Conservation (phyloP, 768 basidiomycete genomes). For the Trametopsis cervina region DNA sequence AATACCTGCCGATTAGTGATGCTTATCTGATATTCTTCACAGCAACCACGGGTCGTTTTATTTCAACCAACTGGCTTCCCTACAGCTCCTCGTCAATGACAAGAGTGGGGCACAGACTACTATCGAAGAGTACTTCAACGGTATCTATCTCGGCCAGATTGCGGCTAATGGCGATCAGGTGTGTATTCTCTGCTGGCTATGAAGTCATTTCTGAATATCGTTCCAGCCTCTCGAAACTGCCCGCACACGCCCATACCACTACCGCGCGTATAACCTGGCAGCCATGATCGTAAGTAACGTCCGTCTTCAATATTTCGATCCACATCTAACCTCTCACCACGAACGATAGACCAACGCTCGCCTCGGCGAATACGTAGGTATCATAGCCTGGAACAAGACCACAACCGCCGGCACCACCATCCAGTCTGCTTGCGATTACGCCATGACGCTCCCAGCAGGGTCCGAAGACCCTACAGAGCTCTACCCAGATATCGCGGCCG, state of each 20-base stretch:
- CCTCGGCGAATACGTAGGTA: conserved; percentile 42
- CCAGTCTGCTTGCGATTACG: conserved; percentile 50
- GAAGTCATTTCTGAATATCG: background rate
- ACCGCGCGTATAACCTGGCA: conserved; percentile 59
- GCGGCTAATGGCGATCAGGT: conserved; percentile 53
- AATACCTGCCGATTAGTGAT: too few species aligned
- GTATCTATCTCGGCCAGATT: conserved; percentile 48
- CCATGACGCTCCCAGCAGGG: conserved; percentile 36
- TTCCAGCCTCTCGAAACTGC: conserved; percentile 50
- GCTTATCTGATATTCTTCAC: background rate
- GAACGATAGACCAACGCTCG: conserved; percentile 48
- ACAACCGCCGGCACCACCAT: conserved; percentile 47
- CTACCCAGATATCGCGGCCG: conserved; percentile 50
- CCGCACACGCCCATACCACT: conserved; percentile 60
- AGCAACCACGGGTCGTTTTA: conserved; percentile 68
- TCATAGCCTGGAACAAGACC: conserved; percentile 42
- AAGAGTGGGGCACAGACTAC: conserved; percentile 38
- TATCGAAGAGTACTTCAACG: conserved; percentile 43
- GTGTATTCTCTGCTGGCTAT: conserved; percentile 1
- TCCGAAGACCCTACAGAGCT: conserved; percentile 33
- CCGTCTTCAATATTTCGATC: background rate
- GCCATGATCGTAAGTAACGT: conserved; percentile 51
- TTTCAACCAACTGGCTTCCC: conserved; percentile 49
- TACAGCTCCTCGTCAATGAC: conserved; percentile 50
- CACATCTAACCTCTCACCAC: background rate